A percentile compares a stretch with the other conserved stretches of the same genome.
Conservation (phyloP, 2,329 filamentous ascomycete genomes). For the Sporothrix mexicana region DNA sequence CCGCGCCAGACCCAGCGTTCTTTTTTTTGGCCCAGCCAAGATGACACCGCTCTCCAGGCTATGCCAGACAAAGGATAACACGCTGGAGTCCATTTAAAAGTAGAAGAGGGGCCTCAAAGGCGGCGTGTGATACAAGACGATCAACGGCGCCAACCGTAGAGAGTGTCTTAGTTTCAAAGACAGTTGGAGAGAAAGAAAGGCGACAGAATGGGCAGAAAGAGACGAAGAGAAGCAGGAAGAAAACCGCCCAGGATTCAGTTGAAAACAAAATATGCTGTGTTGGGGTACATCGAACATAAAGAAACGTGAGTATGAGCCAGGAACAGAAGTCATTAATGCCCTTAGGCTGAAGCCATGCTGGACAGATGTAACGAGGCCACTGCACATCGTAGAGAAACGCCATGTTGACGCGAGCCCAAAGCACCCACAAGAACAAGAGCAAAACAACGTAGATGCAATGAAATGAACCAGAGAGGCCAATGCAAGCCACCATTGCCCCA, state of each 20-base stretch:
- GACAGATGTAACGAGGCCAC: neutral
- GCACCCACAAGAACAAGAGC: neutral
- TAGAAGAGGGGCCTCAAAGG: neutral
- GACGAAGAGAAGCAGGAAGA: neutral
- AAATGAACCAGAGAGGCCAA: neutral
- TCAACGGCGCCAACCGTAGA: neutral
- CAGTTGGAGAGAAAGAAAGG: neutral
- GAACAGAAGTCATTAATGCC: neutral
- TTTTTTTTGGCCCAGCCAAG: slow-evolving; percentile 9
- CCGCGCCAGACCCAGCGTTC: neutral
- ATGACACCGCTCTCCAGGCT: slow-evolving; percentile 7
- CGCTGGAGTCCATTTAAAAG: neutral
- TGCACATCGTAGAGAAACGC: neutral
- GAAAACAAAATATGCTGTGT: neutral
- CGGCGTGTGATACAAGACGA: neutral
- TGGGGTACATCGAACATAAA: no score
- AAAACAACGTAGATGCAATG: neutral
- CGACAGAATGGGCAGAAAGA: neutral
- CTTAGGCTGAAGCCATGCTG: neutral
- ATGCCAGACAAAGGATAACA: slow-evolving; percentile 18
- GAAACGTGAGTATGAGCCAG: neutral
- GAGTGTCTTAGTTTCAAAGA: neutral
- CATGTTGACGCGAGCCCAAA: neutral
- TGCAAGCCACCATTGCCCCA: neutral
- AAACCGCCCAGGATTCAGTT: neutral